Conservation (phyloP, 2,329 filamentous ascomycete species). For the Macroventuria anomochaeta region DNA sequence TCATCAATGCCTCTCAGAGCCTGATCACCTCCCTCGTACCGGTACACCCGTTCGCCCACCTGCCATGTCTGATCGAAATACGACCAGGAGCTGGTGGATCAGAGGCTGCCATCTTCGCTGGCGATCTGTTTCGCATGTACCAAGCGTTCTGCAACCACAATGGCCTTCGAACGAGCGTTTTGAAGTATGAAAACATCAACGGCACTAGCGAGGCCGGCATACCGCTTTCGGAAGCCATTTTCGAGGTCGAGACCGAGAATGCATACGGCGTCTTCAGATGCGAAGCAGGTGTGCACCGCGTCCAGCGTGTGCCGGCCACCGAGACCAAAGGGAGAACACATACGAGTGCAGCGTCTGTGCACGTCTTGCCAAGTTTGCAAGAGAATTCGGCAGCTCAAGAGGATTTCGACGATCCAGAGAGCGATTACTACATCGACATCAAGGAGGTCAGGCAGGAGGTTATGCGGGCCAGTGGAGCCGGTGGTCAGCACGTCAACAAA, state of each 20-base stretch:
- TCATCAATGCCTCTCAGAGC: conserved; percentile 68
- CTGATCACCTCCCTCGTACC: conserved; percentile 83
- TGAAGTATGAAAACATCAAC: conserved; percentile 83
- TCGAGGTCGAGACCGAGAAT: conserved; percentile 78
- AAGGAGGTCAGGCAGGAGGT: conserved; percentile 84
- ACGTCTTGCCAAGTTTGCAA: conserved; percentile 87
- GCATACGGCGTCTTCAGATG: conserved; percentile 82
- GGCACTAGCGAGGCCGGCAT: conserved; percentile 66
- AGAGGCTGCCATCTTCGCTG: conserved; percentile 89
- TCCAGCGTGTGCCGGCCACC: conserved; percentile 90
- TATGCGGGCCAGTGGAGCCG: conserved; percentile 90
- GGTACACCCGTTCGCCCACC: conserved; percentile 83
- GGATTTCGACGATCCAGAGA: conserved; percentile 81
- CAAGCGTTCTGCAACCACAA: conserved; percentile 73
- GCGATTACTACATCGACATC: conserved; percentile 88
- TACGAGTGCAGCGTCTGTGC: conserved; percentile 88
- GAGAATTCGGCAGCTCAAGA: conserved; percentile 57
- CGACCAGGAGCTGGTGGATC: conserved; percentile 89
- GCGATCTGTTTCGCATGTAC: conserved; percentile 91
- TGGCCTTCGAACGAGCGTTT: conserved; percentile 69
- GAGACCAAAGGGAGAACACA: conserved; percentile 91
- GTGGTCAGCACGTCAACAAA: conserved; percentile 98
- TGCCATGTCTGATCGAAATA: conserved; percentile 91
- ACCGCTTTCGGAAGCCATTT: conserved; percentile 82
- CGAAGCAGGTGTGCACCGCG: conserved; percentile 93